Conservation (phyloP, 176 grass and related monocot species). For the Cymbopogon citratus region DNA sequence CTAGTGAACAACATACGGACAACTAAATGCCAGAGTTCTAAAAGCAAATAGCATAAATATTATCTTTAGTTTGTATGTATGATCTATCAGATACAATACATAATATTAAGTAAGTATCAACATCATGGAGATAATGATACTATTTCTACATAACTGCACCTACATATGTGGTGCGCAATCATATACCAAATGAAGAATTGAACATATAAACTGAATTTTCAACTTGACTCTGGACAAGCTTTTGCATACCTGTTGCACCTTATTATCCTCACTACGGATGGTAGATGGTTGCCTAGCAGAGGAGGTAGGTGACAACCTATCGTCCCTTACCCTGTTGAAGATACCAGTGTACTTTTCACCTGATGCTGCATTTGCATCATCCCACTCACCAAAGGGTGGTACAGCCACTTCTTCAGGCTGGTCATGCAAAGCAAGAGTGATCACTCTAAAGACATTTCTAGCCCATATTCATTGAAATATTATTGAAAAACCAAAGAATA, state of each 20-base stretch:
- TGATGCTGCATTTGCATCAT: constrained; percentile 46
- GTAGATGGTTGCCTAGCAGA: constrained; percentile 30
- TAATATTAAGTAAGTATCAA: background rate
- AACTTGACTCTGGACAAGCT: background rate
- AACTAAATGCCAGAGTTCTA: background rate
- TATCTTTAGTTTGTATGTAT: constrained; percentile 9
- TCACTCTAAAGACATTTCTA: constrained; percentile 11
- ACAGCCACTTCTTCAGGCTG: constrained; percentile 48
- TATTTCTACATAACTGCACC: background rate
- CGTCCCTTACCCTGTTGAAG: constrained; percentile 51
- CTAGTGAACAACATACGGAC: background rate
- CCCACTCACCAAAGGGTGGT: constrained; percentile 66
- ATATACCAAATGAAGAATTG: background rate
- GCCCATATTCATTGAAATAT: background rate
- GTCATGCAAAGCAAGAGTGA: constrained; percentile 14
- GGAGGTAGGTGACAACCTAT: constrained; percentile 36
- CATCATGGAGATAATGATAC: background rate
- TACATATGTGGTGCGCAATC: background rate
- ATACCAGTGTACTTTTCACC: constrained; percentile 61
- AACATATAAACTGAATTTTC: background rate
- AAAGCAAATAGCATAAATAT: background rate
- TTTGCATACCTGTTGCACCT: constrained; percentile 41
- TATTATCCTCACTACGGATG: background rate
- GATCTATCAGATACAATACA: background rate
- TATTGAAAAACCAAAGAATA: background rate